Percentiles rank a stretch among this genome's conserved stretches.
phyloP scores from a whole-genome alignment of 768 basidiomycete species.

The Cyclocybe aegerita region DNA sequence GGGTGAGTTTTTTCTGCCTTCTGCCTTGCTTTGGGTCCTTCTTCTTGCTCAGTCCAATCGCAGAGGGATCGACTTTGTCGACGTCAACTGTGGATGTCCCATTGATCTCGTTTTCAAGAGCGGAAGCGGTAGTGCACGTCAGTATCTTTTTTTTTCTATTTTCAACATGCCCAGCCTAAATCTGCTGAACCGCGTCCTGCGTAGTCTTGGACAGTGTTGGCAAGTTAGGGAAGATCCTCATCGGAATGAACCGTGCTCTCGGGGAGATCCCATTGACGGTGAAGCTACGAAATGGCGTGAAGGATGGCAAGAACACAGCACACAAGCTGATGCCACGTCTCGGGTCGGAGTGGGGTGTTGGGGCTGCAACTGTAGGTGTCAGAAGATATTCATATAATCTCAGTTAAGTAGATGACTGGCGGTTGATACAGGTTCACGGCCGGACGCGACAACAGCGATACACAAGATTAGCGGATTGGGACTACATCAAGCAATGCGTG shows the following conservation, averaged over 20 bases:
- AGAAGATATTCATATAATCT: not conserved
- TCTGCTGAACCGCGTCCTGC: constrained; percentile 1
- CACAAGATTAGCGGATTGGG: constrained; percentile 90
- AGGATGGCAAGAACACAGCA: constrained; percentile 80
- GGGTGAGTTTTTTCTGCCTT: constrained; percentile 19
- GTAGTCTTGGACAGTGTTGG: constrained; percentile 81
- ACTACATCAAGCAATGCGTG: constrained; percentile 87
- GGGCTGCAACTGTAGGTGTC: constrained; percentile 42
- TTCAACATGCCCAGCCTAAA: not conserved
- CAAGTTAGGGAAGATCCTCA: constrained; percentile 81
- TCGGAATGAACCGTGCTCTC: constrained; percentile 89
- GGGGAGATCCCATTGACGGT: constrained; percentile 91
- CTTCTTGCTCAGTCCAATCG: no score
- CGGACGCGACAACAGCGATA: constrained; percentile 95
- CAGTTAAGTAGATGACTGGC: no score
- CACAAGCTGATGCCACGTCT: constrained; percentile 91
- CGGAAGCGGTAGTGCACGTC: constrained; percentile 88
- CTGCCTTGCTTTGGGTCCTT: no score
- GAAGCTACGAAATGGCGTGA: constrained; percentile 91
- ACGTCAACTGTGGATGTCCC: constrained; percentile 96
- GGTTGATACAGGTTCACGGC: constrained; percentile 76
- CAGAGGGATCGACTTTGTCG: constrained; percentile 75
- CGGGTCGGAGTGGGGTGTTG: constrained; percentile 45
- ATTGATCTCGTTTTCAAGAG: constrained; percentile 94
- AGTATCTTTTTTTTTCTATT: constrained; percentile 28